These are phyloP conservation scores for Aspergillus wentii DNA, from an alignment of 495 filamentous ascomycete genomes.

Conservation along the genomic window DNA sequence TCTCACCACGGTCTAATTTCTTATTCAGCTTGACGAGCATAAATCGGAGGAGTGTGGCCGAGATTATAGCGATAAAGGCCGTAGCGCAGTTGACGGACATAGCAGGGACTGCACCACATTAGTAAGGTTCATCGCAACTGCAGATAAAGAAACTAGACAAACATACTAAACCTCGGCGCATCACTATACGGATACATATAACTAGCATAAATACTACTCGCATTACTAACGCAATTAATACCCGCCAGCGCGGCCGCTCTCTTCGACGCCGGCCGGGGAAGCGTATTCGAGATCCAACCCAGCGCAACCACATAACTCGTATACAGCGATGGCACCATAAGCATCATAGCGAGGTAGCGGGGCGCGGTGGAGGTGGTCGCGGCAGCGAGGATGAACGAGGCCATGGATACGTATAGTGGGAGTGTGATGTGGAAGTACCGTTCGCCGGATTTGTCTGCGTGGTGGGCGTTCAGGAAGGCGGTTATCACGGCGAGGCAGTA, in stretches of 20 bases:
- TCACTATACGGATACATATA: slow-evolving; percentile 62
- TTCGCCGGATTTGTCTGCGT: slow-evolving; percentile 75
- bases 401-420: slow-evolving; percentile 63
- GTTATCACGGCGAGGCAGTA: slow-evolving; percentile 68
- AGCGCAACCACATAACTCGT: slow-evolving; percentile 66
- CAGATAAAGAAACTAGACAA: not conserved
- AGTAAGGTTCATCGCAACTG: not conserved
- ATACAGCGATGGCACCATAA: slow-evolving; percentile 59
- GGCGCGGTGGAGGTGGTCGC: slow-evolving; percentile 58
- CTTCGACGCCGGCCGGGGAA: slow-evolving; percentile 81
- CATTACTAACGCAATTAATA: slow-evolving; percentile 79
- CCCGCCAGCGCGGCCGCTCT: slow-evolving; percentile 75
- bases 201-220: slow-evolving; percentile 62
- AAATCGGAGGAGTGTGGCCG: slow-evolving; percentile 59
- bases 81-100: slow-evolving; percentile 72
- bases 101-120: slow-evolving; percentile 45
- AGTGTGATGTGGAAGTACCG: slow-evolving; percentile 71
- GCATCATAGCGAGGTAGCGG: slow-evolving; percentile 77
- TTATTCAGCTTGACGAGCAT: slow-evolving; percentile 66
- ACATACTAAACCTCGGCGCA: slow-evolving; percentile 35
- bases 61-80: slow-evolving; percentile 58
- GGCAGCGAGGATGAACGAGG: slow-evolving; percentile 72
- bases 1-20: slow-evolving; percentile 57
- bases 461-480: slow-evolving; percentile 68
- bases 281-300: slow-evolving; percentile 73